Percentiles rank a stretch among this genome's conserved stretches.
Evolutionary conservation across 257 asterid genomes (phyloP).

Genomic region (Pogostemon cablin): DNA sequence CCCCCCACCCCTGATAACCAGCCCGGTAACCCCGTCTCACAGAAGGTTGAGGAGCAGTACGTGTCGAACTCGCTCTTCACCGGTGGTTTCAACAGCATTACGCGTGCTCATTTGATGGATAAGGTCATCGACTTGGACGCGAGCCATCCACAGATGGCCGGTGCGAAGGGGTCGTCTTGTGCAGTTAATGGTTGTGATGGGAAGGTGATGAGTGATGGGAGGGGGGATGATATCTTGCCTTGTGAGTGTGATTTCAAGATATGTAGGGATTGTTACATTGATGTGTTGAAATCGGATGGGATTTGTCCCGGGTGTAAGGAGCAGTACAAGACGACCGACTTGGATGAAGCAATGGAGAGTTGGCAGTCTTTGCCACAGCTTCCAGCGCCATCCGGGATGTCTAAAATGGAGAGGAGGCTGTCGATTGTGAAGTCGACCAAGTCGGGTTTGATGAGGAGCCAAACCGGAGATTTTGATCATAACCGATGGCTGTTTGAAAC

Average conservation of each 20-base stretch:
- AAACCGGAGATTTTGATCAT: constrained; percentile 77
- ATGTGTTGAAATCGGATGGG: constrained; percentile 64
- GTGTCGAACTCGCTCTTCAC: constrained; percentile 70
- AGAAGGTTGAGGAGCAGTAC: constrained; percentile 67
- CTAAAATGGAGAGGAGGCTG: constrained; percentile 69
- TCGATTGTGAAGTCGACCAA: constrained; percentile 67
- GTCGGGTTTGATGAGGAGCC: constrained; percentile 72
- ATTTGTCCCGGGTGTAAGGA: constrained; percentile 79
- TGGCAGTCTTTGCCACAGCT: constrained; percentile 54
- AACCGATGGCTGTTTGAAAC: constrained; percentile 81
- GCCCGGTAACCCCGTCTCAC: constrained; percentile 53
- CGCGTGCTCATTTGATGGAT: constrained; percentile 68
- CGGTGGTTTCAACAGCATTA: constrained; percentile 64
- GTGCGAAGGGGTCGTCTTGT: constrained; percentile 69
- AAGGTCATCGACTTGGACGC: constrained; percentile 61
- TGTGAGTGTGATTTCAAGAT: constrained; percentile 84
- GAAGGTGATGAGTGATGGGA: constrained; percentile 67
- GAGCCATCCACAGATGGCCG: constrained; percentile 71
- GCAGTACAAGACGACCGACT: constrained; percentile 58
- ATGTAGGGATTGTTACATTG: constrained; percentile 69
- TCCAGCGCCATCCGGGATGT: constrained; percentile 59
- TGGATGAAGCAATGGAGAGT: constrained; percentile 52
- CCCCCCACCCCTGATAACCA: constrained; percentile 72
- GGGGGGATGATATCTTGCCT: constrained; percentile 66
- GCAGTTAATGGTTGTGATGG: constrained; percentile 67